Percentiles rank a stretch among this genome's conserved stretches.
Evolutionary conservation across 345 rosid genomes (phyloP).

Genomic region (Moricandia moricandioides): DNA sequence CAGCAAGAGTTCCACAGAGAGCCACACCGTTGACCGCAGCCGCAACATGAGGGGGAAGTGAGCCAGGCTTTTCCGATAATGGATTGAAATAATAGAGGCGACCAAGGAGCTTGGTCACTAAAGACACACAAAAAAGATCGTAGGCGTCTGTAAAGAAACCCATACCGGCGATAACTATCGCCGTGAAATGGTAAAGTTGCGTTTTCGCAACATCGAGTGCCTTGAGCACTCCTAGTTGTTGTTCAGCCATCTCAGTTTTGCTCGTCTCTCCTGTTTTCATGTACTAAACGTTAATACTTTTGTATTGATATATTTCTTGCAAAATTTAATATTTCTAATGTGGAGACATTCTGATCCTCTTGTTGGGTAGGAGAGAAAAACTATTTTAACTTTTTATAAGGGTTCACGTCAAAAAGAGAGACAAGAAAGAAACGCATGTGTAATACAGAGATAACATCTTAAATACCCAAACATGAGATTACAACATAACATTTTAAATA

Average conservation of each 20-base stretch:
- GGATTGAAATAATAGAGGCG: not conserved
- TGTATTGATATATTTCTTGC: not conserved
- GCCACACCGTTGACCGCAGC: not conserved
- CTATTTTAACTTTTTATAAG: not conserved
- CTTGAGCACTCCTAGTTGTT: not conserved
- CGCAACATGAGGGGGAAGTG: not conserved
- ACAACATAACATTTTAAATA: too few relatives aligned
- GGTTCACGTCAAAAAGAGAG: not conserved
- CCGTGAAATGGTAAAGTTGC: not conserved
- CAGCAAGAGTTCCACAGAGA: not conserved
- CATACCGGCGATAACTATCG: not conserved
- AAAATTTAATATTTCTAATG: not conserved
- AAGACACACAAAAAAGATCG: not conserved
- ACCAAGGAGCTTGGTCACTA: not conserved
- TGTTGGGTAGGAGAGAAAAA: constrained; percentile 14
- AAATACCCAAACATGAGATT: not conserved
- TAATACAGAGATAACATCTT: not conserved
- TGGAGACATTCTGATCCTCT: not conserved
- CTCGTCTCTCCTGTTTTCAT: not conserved
- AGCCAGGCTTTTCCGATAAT: not conserved
- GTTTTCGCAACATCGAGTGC: not conserved
- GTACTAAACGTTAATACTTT: not conserved
- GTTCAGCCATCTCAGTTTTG: not conserved
- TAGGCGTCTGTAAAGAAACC: not conserved
- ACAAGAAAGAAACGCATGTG: not conserved